Evolutionary conservation across 2,329 filamentous ascomycete species (phyloP), one percentile per base, ranked within the genome.

Genomic region (Lithohypha guttulata): DNA sequence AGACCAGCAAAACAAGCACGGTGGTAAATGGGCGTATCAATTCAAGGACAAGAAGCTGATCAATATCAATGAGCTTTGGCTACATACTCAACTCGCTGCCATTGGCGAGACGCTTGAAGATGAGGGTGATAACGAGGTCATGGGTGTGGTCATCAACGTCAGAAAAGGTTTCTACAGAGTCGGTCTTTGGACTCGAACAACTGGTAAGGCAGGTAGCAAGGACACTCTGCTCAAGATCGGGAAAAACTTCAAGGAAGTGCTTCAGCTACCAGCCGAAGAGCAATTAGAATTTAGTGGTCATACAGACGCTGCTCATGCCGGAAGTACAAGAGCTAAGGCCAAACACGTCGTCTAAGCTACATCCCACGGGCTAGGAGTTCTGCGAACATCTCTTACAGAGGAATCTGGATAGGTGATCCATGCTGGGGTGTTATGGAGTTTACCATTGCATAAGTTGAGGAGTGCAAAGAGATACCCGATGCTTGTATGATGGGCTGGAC

Each of bases 111-210:
- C 89, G 18, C 81, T 98, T 40, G 91, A 98, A 69, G 80, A 84
- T 27, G 87, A 95, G 58, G 80, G 58, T 17, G 91, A 96, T 58
- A 87, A 87, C 53, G 93, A 98, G 65, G 82, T 98, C 61, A 51
- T 96, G 91, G 91, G 91, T 49, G 93, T 98, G 22, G 91, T 98
- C 18, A 87, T 96, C 69, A 98, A 98, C 64, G 89, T 98, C 43
- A 83, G 91, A 63, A 95, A 94, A 71, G 87, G 83, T 36, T 96
- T 98, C 70, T 98, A 86, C 75, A 84, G 91, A 69, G 82, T 98
- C 52, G 87, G 89, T 59, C 77, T 96, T 53, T 98, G 93, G 91
- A 98, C 91, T 48, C 82, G 86, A 56, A 93, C 87, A 42, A 85
- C 85, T 40, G 89, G 89, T 58, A 89, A 89, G 70, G 77, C 76